These are phyloP conservation scores for Debaryomyces sp. DNA, from an alignment of 1,139 yeast species.

Conservation along the genomic window DNA sequence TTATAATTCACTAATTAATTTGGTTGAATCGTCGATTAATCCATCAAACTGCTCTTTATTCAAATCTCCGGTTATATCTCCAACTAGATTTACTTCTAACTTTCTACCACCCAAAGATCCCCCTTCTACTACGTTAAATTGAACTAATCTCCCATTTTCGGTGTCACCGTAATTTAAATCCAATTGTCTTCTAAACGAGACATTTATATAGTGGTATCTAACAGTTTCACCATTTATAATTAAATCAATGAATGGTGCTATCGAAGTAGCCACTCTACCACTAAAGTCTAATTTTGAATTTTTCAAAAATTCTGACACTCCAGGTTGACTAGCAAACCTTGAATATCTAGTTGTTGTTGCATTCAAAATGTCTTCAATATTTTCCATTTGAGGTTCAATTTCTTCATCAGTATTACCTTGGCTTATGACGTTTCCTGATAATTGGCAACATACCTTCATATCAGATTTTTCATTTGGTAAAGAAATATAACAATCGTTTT, in stretches of 20 bases:
- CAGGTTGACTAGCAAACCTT: slow-evolving; percentile 46
- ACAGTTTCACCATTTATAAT: slow-evolving; percentile 37
- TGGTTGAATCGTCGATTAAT: slow-evolving; percentile 31
- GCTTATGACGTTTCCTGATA: slow-evolving; percentile 36
- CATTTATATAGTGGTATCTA: slow-evolving; percentile 45
- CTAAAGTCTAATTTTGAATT: slow-evolving; percentile 42
- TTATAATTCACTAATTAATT: slow-evolving; percentile 26
- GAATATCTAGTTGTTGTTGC: slow-evolving; percentile 36
- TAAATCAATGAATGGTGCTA: slow-evolving; percentile 42
- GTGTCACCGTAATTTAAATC: slow-evolving; percentile 36
- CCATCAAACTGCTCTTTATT: slow-evolving; percentile 25
- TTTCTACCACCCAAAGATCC: slow-evolving; percentile 58
- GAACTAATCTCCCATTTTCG: slow-evolving; percentile 32
- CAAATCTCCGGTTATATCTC: slow-evolving; percentile 30
- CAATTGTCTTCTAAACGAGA: slow-evolving; percentile 46
- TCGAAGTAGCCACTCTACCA: slow-evolving; percentile 34
- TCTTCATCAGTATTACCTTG: slow-evolving; percentile 8
- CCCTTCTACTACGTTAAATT: slow-evolving; percentile 55
- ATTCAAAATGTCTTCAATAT: slow-evolving; percentile 18
- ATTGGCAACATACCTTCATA: slow-evolving; percentile 47
- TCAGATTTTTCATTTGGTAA: slow-evolving; percentile 46
- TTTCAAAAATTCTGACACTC: slow-evolving; percentile 43
- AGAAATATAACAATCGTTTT: slow-evolving; percentile 42
- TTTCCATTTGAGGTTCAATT: slow-evolving; percentile 8
- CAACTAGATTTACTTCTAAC: slow-evolving; percentile 50